Conservation (phyloP, 2,329 filamentous ascomycete species). For the Microcyclospora tardicrescens region DNA sequence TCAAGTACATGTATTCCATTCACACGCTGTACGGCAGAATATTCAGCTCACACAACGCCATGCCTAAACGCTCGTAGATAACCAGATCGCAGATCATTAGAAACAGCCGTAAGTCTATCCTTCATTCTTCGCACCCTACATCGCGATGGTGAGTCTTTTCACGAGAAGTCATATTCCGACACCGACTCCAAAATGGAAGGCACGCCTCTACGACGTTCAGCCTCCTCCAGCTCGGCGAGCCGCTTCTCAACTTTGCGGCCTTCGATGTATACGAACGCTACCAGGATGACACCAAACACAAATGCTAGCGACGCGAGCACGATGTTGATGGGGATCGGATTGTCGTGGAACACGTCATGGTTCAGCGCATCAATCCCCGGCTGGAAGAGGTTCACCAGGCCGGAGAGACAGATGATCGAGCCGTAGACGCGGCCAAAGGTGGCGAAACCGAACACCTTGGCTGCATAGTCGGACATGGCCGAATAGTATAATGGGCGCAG, state of each 20-base stretch:
- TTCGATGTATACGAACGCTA: slow-evolving; percentile 45
- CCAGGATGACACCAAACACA: slow-evolving; percentile 51
- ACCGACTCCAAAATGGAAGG: not conserved
- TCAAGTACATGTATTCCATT: too few species aligned
- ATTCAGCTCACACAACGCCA: too few species aligned
- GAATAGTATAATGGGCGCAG: slow-evolving; percentile 86
- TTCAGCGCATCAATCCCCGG: slow-evolving; percentile 66
- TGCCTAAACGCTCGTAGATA: too few species aligned
- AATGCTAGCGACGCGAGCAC: slow-evolving; percentile 50
- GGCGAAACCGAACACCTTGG: slow-evolving; percentile 87
- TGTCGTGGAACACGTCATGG: slow-evolving; percentile 54
- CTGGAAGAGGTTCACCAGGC: slow-evolving; percentile 72
- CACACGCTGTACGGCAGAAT: too few species aligned
- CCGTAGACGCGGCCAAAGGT: slow-evolving; percentile 90
- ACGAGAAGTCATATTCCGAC: not conserved
- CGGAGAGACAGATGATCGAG: slow-evolving; percentile 71
- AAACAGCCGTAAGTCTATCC: too few species aligned
- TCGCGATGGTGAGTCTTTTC: not conserved
- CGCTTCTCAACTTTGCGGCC: slow-evolving; percentile 2
- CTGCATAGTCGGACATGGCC: slow-evolving; percentile 72
- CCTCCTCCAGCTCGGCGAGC: slow-evolving; percentile 1
- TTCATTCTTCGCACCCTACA: too few species aligned
- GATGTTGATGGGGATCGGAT: slow-evolving; percentile 67
- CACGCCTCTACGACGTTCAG: not conserved
- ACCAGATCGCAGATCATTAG: too few species aligned